Evolutionary conservation across 1,284 basidiomycete genomes (phyloP), one percentile per base, ranked within the genome.

Genomic region (Boletus mariae): DNA sequence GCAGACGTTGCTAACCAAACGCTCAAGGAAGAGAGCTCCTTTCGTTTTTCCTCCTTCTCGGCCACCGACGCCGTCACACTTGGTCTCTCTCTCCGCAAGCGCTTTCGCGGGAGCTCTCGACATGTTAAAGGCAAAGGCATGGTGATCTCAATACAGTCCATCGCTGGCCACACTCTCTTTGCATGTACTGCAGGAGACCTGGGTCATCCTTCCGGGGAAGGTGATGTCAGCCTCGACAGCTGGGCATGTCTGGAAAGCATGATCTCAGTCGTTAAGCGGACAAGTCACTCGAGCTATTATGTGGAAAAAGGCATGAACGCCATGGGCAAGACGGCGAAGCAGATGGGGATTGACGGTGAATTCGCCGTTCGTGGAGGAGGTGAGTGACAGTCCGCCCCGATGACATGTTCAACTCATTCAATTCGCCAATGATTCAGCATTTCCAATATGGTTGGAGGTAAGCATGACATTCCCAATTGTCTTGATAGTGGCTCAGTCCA

Each of bases 381-480:
- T 90, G 59, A 69, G 82, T 74, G 25, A 26, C 25, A 5, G 32
- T 45, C 32, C 8, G 15, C 46, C 46, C 31, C 25, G 37, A 13
- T n/a, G n/a, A 5, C 9, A 52, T n/a, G 47, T 42, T 15, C 40
- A 20, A 23, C 34, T 55, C 52, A 56, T 52, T 53, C 50, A 48
- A 37, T 25, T 54, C 49, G 56, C 51, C 37, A 51, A 53, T n/a
- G n/a, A n/a, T n/a, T 31, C 44, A 91, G 88, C 89, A 1, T 91
- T 89, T 75, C 88, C 88, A 13, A 83, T 91, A 60, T 91, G 88
- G 88, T 71, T 91, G 51, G 84, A 90, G 77, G 88, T 87, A 69
- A 63, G 66, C 49, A 41, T 34, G 28, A 38, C 47, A 34, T 5
- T 23, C 50, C 34, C 35, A 38, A 10, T 29, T 46, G 34, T 29